Percentiles rank a stretch among this genome's conserved stretches.
Conservation (phyloP, 2,329 filamentous ascomycete species). For the Pseudogymnoascus sp. region DNA sequence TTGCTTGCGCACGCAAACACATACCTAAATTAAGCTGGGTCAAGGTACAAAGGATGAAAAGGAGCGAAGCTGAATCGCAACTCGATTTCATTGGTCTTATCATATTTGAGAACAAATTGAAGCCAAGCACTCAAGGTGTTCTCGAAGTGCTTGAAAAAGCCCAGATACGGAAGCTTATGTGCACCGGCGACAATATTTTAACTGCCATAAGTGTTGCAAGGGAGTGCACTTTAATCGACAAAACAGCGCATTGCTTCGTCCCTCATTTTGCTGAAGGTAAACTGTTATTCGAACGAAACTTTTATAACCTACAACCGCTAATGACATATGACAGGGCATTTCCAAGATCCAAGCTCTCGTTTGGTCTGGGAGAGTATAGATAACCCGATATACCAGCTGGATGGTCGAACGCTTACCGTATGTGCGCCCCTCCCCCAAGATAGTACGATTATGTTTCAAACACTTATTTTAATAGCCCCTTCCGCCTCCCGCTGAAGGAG, state of each 20-base stretch:
- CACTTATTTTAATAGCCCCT: constrained; percentile 46
- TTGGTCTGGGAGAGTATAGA: constrained; percentile 94
- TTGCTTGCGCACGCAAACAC: constrained; percentile 86
- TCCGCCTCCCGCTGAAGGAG: constrained; percentile 58
- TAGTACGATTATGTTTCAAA: background rate
- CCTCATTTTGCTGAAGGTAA: constrained; percentile 73
- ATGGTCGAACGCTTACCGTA: constrained; percentile 66
- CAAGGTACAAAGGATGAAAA: constrained; percentile 87
- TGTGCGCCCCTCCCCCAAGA: constrained; percentile 24
- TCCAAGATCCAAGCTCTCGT: constrained; percentile 61
- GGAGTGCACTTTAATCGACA: constrained; percentile 77
- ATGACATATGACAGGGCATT: constrained; percentile 44
- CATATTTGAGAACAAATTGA: constrained; percentile 97
- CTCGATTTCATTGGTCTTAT: constrained; percentile 93
- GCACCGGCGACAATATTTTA: constrained; percentile 94
- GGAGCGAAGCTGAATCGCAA: constrained; percentile 71
- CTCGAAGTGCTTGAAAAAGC: constrained; percentile 75
- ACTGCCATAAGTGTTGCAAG: constrained; percentile 93
- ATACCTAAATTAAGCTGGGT: constrained; percentile 85
- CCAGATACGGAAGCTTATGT: constrained; percentile 87
- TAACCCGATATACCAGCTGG: constrained; percentile 66
- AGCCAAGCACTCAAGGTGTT: constrained; percentile 72
- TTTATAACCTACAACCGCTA: background rate
- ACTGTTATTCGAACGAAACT: constrained; percentile 16
- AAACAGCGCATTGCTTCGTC: constrained; percentile 80